These are phyloP conservation scores for Heliocybe sulcata DNA, from an alignment of 1,284 basidiomycete species.

Conservation along the genomic window DNA sequence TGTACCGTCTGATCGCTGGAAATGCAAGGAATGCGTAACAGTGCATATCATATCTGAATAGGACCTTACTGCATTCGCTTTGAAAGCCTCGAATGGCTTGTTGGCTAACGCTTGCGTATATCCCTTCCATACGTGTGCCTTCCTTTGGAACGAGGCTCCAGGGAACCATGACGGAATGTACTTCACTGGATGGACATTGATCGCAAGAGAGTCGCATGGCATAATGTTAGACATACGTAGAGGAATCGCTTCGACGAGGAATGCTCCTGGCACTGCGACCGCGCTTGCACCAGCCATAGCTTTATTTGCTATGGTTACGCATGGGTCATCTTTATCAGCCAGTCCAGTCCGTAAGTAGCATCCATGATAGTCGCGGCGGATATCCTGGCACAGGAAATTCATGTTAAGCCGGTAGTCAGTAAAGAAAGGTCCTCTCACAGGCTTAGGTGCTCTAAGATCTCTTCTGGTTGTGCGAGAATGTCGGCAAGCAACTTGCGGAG, in stretches of 20 bases:
- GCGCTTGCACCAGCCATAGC: constrained; percentile 27
- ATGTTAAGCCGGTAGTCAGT: too few species aligned
- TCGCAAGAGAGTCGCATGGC: neutral
- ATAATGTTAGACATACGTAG: constrained; percentile 20
- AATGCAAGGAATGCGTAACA: neutral
- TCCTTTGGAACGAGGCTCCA: constrained; percentile 28
- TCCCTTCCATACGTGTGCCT: constrained; percentile 57
- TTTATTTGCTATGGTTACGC: constrained; percentile 53
- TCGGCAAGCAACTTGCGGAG: constrained; percentile 22
- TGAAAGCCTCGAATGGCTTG: constrained; percentile 51
- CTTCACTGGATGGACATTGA: constrained; percentile 15
- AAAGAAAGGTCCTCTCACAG: constrained; percentile 9
- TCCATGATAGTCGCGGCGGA: constrained; percentile 52
- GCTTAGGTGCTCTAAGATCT: constrained; percentile 21
- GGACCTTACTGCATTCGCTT: constrained; percentile 43
- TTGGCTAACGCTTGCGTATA: constrained; percentile 65
- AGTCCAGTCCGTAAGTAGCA: constrained; percentile 63
- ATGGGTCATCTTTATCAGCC: constrained; percentile 41
- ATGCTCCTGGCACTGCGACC: neutral
- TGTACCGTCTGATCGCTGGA: constrained; percentile 42
- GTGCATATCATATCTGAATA: neutral
- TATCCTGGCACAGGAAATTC: constrained; percentile 39
- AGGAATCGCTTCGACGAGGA: constrained; percentile 27
- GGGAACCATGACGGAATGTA: constrained; percentile 26
- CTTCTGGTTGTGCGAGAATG: constrained; percentile 21